Conservation (phyloP, 805 yeast species). For the Kuraishia molischiana region DNA sequence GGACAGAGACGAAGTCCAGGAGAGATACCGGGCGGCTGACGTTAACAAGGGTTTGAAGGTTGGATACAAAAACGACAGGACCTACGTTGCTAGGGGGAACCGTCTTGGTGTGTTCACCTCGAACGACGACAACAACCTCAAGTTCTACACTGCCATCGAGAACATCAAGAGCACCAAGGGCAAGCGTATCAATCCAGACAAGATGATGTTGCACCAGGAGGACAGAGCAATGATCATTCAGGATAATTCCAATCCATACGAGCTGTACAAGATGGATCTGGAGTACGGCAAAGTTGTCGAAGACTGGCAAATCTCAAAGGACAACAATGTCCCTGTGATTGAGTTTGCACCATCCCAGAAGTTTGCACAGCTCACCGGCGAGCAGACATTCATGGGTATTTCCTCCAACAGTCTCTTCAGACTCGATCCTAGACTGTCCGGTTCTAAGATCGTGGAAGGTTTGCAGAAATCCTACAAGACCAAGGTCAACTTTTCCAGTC, state of each 20-base stretch:
- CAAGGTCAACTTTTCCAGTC: conserved; percentile 42
- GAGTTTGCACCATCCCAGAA: conserved; percentile 64
- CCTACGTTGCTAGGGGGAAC: conserved; percentile 74
- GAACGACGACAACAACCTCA: conserved; percentile 38
- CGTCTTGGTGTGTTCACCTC: conserved; percentile 73
- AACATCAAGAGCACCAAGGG: conserved; percentile 45
- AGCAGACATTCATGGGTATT: conserved; percentile 66
- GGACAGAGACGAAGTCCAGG: conserved; percentile 20
- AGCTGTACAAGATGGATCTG: conserved; percentile 66
- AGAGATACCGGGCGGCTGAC: conserved; percentile 13
- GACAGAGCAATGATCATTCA: conserved; percentile 65
- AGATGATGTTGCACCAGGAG: conserved; percentile 68
- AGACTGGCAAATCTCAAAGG: conserved; percentile 58
- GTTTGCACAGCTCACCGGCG: conserved; percentile 64
- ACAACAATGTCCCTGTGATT: conserved; percentile 34
- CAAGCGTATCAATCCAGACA: conserved; percentile 37
- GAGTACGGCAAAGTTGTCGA: conserved; percentile 77
- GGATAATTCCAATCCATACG: conserved; percentile 31
- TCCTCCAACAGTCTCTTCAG: conserved; percentile 58
- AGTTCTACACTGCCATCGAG: conserved; percentile 60
- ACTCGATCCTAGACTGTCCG: conserved; percentile 68
- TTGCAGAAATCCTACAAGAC: conserved; percentile 46
- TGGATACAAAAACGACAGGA: conserved; percentile 59
- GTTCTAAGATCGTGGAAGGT: conserved; percentile 48
- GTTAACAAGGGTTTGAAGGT: conserved; percentile 58